Percentiles rank a stretch among this genome's conserved stretches.
Evolutionary conservation across 2,329 filamentous ascomycete species (phyloP).

Genomic region (Verticillium klebahnii): DNA sequence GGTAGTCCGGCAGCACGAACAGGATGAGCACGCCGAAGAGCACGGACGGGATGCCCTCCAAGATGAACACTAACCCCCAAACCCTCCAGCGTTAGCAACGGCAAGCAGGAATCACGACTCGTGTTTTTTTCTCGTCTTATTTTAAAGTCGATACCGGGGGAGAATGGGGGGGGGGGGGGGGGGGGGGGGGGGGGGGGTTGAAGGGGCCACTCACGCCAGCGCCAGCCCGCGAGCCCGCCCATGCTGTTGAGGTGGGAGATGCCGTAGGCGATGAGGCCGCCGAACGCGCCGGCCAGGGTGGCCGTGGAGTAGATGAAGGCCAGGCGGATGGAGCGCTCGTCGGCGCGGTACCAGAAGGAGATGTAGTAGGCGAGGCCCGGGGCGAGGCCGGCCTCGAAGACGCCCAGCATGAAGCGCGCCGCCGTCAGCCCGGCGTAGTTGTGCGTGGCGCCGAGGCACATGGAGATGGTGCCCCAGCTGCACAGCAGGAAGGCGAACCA

Average conservation of each 20-base stretch:
- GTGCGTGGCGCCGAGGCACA: conserved; percentile 59
- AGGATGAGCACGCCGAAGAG: conserved; percentile 52
- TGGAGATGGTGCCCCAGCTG: conserved; percentile 63
- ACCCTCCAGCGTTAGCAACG: too few relatives aligned
- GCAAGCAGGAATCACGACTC: too few relatives aligned
- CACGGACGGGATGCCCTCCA: conserved; percentile 34
- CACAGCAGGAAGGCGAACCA: conserved; percentile 65
- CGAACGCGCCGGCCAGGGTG: conserved; percentile 67
- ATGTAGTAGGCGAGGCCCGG: conserved; percentile 64
- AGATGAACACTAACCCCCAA: conserved; percentile 34
- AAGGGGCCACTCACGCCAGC: conserved; percentile 48
- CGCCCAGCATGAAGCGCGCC: conserved; percentile 63
- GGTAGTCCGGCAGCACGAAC: conserved; percentile 63
- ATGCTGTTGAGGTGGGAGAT: conserved; percentile 67
- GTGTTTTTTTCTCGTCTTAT: too few relatives aligned
- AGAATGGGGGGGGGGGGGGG: too few relatives aligned
- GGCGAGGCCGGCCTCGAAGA: conserved; percentile 68
- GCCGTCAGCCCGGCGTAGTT: conserved; percentile 60
- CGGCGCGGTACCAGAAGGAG: conserved; percentile 69
- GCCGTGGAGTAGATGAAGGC: conserved; percentile 66
- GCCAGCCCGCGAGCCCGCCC: conserved; percentile 60
- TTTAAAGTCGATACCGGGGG: too few relatives aligned
- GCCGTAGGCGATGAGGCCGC: conserved; percentile 67
- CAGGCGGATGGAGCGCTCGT: conserved; percentile 67
- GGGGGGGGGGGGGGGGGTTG: too few relatives aligned